Percentiles rank a stretch among this genome's conserved stretches.
phyloP scores from a whole-genome alignment of 352 stramenopile genomes.

The Globisporangium ultimum region DNA sequence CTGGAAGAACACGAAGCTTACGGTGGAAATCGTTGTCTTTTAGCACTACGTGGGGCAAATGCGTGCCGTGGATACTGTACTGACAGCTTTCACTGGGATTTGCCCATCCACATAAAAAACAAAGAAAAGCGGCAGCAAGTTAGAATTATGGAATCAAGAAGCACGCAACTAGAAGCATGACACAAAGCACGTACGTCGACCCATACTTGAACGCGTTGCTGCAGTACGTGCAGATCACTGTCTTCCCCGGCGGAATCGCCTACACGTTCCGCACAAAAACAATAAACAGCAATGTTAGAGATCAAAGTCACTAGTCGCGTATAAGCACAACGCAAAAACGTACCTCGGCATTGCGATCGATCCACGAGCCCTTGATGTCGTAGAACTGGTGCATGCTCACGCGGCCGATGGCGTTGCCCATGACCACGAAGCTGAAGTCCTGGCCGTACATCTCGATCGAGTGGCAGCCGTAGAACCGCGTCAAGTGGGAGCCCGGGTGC shows the following conservation, averaged over 20 bases:
- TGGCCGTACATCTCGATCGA: slow-evolving; percentile 89
- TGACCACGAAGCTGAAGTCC: slow-evolving; percentile 88
- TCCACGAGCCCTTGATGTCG: slow-evolving; percentile 90
- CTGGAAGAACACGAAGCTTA: slow-evolving; percentile 68
- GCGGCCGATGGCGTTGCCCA: slow-evolving; percentile 85
- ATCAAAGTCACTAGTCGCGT: too few species aligned
- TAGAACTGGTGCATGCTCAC: slow-evolving; percentile 88
- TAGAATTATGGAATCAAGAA: neutral
- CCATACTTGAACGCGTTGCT: slow-evolving; percentile 77
- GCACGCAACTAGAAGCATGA: neutral
- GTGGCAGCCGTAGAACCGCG: slow-evolving; percentile 88
- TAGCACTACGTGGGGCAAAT: slow-evolving; percentile 74
- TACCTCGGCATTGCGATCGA: slow-evolving; percentile 81
- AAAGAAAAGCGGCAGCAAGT: neutral
- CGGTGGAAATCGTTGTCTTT: slow-evolving; percentile 88
- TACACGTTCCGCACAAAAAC: slow-evolving; percentile 8
- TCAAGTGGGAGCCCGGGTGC: slow-evolving; percentile 79
- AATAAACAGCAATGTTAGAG: neutral
- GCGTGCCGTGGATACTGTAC: slow-evolving; percentile 75
- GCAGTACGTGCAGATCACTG: slow-evolving; percentile 83
- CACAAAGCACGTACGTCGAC: slow-evolving; percentile 34
- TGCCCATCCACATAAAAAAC: neutral
- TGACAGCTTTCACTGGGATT: slow-evolving; percentile 49
- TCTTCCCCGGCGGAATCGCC: slow-evolving; percentile 77
- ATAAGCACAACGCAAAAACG: neutral